Base-by-base conservation (phyloP, 192 early-diverging fungal genomes). In the Dispira parvispora region DNA sequence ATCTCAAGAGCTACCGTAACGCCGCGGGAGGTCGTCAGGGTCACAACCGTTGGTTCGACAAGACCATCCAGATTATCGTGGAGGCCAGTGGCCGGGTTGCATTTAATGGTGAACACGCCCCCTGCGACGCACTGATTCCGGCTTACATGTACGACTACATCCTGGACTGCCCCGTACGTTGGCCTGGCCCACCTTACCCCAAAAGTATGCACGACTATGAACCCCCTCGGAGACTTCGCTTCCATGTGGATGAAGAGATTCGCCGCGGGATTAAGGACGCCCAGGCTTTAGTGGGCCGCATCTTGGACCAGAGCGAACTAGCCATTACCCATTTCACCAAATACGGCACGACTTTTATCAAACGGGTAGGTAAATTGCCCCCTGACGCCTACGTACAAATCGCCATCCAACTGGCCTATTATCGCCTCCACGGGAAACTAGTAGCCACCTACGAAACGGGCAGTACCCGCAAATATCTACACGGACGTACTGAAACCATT, bases 41-140 rank as follows among this genome's bases (percentile, higher is more conserved):
- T 5, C 83, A 80, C 70, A 95, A 95, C 66, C 78, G 92, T 4
- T 94, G 92, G 92, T 90, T 85, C 64, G 92, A 94, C 71, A 94
- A 91, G 69, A 76, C 75, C 9, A 56, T 88, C n/a, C 82, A 73
- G 16, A 62, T 89, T 32, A 68, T 80, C 28, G 72, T 91, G 53
- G 84, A 86, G 54, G 80, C 82, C 62, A 88, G 88, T 68, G 92
- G 89, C 50, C 69, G 79, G 13, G 77, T 74, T 18, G 76, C 71
- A 3, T 72, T 82, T 32, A 60, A 80, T 49, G 86, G 86, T 25
- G 86, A 88, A 77, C 90, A 92, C 77, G 83, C 90, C 1, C 90
- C 90, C 11, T 84, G 84, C 64, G 90, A 92, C 64, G 90, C 88
- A 10, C 70, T 89, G n/a, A 79, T 89, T 62, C 80, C 86, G 1